Percentiles rank a stretch among this genome's conserved stretches.
These are phyloP conservation scores for Ceratocystis colombiana DNA, from an alignment of 2,329 filamentous ascomycete genomes.

Conservation along the genomic window DNA sequence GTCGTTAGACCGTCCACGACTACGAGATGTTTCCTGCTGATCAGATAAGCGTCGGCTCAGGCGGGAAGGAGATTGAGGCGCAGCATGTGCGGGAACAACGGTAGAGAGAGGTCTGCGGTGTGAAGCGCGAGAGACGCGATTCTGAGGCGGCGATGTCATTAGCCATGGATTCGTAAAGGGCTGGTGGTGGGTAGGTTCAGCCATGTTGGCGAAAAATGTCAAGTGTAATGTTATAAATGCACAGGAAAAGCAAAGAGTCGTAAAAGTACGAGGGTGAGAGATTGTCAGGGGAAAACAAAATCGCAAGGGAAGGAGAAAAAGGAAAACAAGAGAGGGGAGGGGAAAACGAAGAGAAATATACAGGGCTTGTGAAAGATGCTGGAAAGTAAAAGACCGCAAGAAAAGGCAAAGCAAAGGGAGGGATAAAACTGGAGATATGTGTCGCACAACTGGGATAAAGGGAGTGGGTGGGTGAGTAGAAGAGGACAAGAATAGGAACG, in stretches of 20 bases:
- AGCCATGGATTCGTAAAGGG: slow-evolving; percentile 24
- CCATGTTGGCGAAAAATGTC: slow-evolving; percentile 19
- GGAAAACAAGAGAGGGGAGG: background rate
- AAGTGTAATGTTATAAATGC: background rate
- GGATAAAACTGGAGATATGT: slow-evolving; percentile 10
- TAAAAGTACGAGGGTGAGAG: background rate
- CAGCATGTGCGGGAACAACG: slow-evolving; percentile 39
- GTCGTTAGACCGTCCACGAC: slow-evolving; percentile 31
- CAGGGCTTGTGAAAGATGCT: background rate
- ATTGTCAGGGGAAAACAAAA: slow-evolving; percentile 8
- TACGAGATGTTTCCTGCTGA: slow-evolving; percentile 40
- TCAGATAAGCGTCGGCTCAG: slow-evolving; percentile 47
- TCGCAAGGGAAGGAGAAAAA: background rate
- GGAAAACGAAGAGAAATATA: slow-evolving; percentile 1
- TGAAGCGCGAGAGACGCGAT: slow-evolving; percentile 28
- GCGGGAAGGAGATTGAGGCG: slow-evolving; percentile 41
- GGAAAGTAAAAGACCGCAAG: background rate
- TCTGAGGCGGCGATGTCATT: slow-evolving; percentile 22
- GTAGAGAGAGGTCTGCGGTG: slow-evolving; percentile 47
- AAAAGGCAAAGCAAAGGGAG: slow-evolving; percentile 10
- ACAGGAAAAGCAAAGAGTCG: background rate
- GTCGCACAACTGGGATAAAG: slow-evolving; percentile 7
- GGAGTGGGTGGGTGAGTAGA: background rate
- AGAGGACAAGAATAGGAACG: slow-evolving; percentile 5
- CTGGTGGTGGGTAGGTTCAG: slow-evolving; percentile 23